These are phyloP conservation scores for Jasminum sambac DNA, from an alignment of 257 asterid species.

Conservation along the genomic window DNA sequence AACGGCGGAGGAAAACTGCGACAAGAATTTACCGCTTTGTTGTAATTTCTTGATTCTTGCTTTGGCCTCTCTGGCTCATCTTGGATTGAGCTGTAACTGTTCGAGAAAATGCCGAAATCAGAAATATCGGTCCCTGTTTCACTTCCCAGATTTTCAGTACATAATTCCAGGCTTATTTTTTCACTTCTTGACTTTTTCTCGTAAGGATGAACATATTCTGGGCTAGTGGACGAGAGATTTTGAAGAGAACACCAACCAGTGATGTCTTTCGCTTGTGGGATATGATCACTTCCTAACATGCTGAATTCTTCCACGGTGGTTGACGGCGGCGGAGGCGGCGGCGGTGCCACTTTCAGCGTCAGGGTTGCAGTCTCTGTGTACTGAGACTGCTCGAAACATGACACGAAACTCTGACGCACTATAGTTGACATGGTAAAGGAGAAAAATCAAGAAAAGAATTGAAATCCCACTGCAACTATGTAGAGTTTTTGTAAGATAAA, in stretches of 20 bases:
- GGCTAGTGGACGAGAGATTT: slow-evolving; percentile 11
- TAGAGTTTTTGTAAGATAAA: neutral
- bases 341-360: slow-evolving; percentile 42
- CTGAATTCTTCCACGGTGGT: neutral
- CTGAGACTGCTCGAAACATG: slow-evolving; percentile 43
- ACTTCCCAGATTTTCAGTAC: slow-evolving; percentile 82
- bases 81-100: neutral
- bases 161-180: slow-evolving; percentile 54
- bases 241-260: slow-evolving; percentile 50
- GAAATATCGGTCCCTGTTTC: slow-evolving; percentile 68
- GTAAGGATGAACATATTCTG: slow-evolving; percentile 37
- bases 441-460: neutral
- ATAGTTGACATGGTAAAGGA: slow-evolving; percentile 53
- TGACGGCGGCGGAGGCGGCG: slow-evolving; percentile 27
- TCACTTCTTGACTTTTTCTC: slow-evolving; percentile 36
- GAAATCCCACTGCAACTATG: neutral
- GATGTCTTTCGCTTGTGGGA: slow-evolving; percentile 1
- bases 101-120: slow-evolving; percentile 48
- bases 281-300: neutral
- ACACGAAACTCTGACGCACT: slow-evolving; percentile 42
- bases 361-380: slow-evolving; percentile 52
- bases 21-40: slow-evolving; percentile 1
- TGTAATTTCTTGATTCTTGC: neutral
- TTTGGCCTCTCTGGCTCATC: neutral
- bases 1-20: slow-evolving; percentile 84